These are phyloP conservation scores for Cyberlindnera lachancei DNA, from an alignment of 805 yeast genomes.

Conservation along the genomic window DNA sequence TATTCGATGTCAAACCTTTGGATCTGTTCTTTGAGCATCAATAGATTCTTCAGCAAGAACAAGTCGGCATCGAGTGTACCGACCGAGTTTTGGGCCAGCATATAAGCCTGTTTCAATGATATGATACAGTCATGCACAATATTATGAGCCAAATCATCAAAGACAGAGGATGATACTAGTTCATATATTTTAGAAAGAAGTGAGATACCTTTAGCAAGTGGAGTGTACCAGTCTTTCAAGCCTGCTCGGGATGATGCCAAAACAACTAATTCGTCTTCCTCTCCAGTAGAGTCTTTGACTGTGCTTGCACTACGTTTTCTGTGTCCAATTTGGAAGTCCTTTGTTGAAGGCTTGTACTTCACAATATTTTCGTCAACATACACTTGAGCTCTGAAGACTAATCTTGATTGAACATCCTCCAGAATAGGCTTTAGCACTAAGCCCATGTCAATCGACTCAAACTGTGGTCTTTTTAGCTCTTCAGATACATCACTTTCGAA, in stretches of 20 bases:
- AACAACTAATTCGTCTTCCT: slow-evolving; percentile 5
- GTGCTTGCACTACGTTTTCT: slow-evolving; percentile 1
- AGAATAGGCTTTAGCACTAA: slow-evolving; percentile 62
- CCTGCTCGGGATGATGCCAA: slow-evolving; percentile 13
- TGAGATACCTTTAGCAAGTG: slow-evolving; percentile 60
- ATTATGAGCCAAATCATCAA: slow-evolving; percentile 84
- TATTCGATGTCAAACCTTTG: slow-evolving; percentile 74
- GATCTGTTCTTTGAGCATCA: slow-evolving; percentile 63
- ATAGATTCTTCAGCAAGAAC: slow-evolving; percentile 63
- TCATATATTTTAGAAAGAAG: slow-evolving; percentile 74
- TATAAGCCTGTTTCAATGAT: slow-evolving; percentile 50
- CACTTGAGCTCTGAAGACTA: slow-evolving; percentile 71
- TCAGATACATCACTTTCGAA: slow-evolving; percentile 17
- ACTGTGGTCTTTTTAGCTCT: not conserved
- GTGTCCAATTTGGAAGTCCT: slow-evolving; percentile 54
- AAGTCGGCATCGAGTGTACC: slow-evolving; percentile 55
- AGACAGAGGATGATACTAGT: slow-evolving; percentile 65
- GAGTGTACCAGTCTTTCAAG: slow-evolving; percentile 51
- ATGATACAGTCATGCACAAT: slow-evolving; percentile 71
- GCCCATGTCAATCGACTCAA: slow-evolving; percentile 34
- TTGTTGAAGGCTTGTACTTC: slow-evolving; percentile 56
- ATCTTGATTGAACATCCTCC: slow-evolving; percentile 70
- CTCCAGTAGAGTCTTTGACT: slow-evolving; percentile 5
- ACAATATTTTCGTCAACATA: slow-evolving; percentile 64
- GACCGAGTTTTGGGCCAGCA: slow-evolving; percentile 34